Conservation (phyloP, 2,329 filamentous ascomycete genomes). For the Trichothecium roseum region DNA sequence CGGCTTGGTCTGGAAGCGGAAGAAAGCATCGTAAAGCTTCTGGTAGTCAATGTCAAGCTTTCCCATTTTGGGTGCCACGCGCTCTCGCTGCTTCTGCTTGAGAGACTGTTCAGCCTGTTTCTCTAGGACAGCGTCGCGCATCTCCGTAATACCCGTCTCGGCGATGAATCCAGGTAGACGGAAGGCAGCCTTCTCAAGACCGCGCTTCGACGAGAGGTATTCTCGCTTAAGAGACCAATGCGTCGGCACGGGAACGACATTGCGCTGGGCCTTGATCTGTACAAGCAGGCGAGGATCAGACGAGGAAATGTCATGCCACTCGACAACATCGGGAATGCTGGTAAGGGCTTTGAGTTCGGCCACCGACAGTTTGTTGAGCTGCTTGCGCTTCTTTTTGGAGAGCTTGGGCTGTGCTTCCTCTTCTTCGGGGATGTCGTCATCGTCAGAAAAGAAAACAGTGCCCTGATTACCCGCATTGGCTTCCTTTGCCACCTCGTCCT, state of each 20-base stretch:
- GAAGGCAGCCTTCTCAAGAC: constrained; percentile 92
- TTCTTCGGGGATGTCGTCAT: constrained; percentile 78
- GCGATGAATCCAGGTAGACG: constrained; percentile 91
- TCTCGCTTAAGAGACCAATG: constrained; percentile 97
- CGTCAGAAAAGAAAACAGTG: constrained; percentile 72
- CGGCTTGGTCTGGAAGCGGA: constrained; percentile 94
- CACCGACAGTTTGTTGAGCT: constrained; percentile 83
- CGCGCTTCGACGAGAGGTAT: constrained; percentile 92
- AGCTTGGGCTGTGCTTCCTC: constrained; percentile 68
- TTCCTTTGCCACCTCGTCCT: constrained; percentile 55
- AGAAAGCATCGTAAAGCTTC: constrained; percentile 96
- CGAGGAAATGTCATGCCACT: constrained; percentile 94
- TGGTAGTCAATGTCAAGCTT: constrained; percentile 98
- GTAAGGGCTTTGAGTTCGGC: constrained; percentile 92
- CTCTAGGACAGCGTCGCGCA: constrained; percentile 92
- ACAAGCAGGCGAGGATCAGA: constrained; percentile 82
- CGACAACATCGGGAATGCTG: constrained; percentile 82
- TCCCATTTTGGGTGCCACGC: constrained; percentile 91
- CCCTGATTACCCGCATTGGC: constrained; percentile 66
- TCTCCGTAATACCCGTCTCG: constrained; percentile 94
- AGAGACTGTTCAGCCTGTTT: constrained; percentile 87
- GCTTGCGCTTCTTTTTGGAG: constrained; percentile 92
- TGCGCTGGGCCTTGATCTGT: constrained; percentile 89
- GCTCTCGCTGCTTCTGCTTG: constrained; percentile 91
- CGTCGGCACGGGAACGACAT: constrained; percentile 85